phyloP scores from a whole-genome alignment of 306 rosid genomes.

The Luffa aegyptiaca region DNA sequence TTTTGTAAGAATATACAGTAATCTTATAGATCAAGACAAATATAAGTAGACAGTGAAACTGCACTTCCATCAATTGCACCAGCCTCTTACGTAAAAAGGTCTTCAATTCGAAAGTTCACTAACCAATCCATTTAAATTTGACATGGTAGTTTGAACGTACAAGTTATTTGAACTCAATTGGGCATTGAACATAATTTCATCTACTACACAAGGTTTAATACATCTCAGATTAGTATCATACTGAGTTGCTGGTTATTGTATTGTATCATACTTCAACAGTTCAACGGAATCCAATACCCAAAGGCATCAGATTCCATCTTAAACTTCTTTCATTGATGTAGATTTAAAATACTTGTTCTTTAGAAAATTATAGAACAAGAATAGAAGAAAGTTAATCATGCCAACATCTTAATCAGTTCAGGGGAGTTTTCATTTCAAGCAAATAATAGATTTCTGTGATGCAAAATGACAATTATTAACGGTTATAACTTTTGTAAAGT shows the following conservation, averaged over 20 bases:
- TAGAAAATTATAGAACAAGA: background rate
- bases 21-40: background rate
- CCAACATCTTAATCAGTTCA: background rate
- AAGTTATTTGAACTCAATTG: background rate
- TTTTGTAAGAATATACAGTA: background rate
- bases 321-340: background rate
- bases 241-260: background rate
- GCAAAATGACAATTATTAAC: background rate
- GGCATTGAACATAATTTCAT: background rate
- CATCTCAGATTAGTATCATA: background rate
- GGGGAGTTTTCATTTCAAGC: background rate
- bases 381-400: background rate
- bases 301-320: background rate
- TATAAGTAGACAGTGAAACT: background rate
- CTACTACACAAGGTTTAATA: background rate
- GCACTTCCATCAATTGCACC: background rate
- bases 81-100: background rate
- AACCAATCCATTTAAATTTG: background rate
- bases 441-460: background rate
- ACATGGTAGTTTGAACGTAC: background rate
- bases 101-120: background rate
- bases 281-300: too few relatives aligned
- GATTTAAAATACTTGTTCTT: background rate
- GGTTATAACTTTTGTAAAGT: background rate
- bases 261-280: too few relatives aligned